Evolutionary conservation across 352 stramenopile genomes (phyloP).

Genomic region (Hyaloperonospora arabidopsidis): DNA sequence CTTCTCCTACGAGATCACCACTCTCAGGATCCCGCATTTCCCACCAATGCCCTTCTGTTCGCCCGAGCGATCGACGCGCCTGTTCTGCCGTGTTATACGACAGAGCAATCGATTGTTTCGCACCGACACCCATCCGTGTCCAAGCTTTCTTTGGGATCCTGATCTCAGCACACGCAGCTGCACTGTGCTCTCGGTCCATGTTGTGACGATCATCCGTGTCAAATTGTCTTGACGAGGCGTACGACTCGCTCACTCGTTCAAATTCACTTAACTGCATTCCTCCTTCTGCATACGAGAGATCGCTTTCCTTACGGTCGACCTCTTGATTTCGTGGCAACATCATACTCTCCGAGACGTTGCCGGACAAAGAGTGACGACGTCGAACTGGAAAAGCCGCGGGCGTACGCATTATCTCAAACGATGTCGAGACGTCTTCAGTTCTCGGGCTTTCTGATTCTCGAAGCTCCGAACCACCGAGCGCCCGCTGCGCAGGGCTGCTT

Average conservation of each 20-base stretch:
- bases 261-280: slow-evolving; percentile 50
- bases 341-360: slow-evolving; percentile 26
- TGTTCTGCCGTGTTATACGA: slow-evolving; percentile 74
- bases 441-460: slow-evolving; percentile 39
- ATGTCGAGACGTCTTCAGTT: slow-evolving; percentile 40
- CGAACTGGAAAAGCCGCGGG: slow-evolving; percentile 37
- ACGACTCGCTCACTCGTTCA: slow-evolving; percentile 60
- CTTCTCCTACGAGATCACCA: slow-evolving; percentile 66
- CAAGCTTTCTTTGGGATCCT: slow-evolving; percentile 80
- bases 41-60: slow-evolving; percentile 80
- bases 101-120: slow-evolving; percentile 63
- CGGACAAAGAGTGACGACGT: slow-evolving; percentile 15
- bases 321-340: slow-evolving; percentile 29
- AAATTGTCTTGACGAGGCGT: slow-evolving; percentile 52
- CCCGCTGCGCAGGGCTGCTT: slow-evolving; percentile 11
- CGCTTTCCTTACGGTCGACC: slow-evolving; percentile 45
- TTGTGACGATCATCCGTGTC: slow-evolving; percentile 31
- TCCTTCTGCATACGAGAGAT: slow-evolving; percentile 36
- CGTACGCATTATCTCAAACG: slow-evolving; percentile 64
- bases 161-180: slow-evolving; percentile 64
- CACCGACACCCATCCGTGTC: slow-evolving; percentile 56
- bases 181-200: slow-evolving; percentile 25
- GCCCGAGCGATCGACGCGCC: slow-evolving; percentile 55
- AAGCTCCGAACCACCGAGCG: slow-evolving; percentile 23
- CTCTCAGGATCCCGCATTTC: slow-evolving; percentile 69